Evolutionary conservation across 345 rosid genomes (phyloP).

Genomic region (Eucalyptus pumila): DNA sequence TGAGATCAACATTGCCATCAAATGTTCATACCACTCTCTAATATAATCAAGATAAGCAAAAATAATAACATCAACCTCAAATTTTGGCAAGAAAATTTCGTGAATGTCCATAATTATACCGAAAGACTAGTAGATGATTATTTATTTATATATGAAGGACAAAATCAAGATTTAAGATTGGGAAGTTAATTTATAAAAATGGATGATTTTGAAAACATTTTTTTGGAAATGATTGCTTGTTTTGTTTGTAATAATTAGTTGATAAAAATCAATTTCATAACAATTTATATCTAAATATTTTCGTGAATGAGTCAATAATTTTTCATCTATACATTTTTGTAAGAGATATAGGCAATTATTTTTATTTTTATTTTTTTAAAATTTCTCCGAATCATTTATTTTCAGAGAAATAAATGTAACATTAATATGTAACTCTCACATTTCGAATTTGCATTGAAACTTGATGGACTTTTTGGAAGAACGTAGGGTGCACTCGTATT

Average conservation of each 20-base stretch:
- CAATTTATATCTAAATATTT: no score
- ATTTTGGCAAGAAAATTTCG: no score
- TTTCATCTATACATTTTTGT: no score
- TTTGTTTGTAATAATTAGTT: no score
- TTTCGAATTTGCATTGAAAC: no score
- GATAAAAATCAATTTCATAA: not conserved
- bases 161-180: no score
- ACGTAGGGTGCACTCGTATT: not conserved
- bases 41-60: not conserved
- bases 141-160: not conserved
- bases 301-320: no score
- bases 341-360: rapidly evolving
- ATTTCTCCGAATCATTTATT: no score
- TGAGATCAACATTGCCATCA: not conserved
- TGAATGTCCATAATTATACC: not conserved
- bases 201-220: no score
- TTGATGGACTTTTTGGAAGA: not conserved
- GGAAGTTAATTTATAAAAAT: not conserved
- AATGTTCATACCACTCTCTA: not conserved
- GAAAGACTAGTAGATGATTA: not conserved
- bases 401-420: not conserved
- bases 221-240: no score
- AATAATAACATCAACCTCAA: no score
- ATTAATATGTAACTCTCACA: not conserved
- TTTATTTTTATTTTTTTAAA: no score